These are phyloP conservation scores for Straminergon stramineum DNA, from an alignment of 225 moss, liverwort and hornwort genomes.

Conservation along the genomic window DNA sequence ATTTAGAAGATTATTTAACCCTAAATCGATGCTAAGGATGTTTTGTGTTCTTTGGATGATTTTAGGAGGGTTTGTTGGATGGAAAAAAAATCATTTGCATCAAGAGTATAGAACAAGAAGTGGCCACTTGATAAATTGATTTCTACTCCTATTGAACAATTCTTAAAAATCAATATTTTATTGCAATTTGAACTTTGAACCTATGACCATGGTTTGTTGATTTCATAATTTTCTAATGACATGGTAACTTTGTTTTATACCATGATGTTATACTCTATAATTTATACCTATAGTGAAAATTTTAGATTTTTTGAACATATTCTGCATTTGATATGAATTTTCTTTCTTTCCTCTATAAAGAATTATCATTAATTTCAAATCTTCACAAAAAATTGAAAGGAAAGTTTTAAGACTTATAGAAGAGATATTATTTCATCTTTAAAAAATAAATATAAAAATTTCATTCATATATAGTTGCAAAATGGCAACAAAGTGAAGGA, in stretches of 20 bases:
- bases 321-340: not conserved
- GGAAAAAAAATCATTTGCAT: accelerated
- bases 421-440: too few species aligned
- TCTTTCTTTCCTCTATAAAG: not conserved
- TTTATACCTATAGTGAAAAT: not conserved
- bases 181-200: not conserved
- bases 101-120: too few species aligned
- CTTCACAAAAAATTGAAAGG: not conserved
- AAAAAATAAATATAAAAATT: not conserved
- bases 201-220: not conserved
- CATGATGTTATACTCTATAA: not conserved
- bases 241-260: not conserved
- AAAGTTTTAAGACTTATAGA: not conserved
- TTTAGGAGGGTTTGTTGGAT: not conserved
- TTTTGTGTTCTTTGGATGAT: not conserved
- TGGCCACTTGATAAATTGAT: accelerated
- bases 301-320: not conserved
- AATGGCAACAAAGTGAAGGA: not conserved
- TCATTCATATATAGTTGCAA: not conserved
- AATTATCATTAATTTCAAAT: not conserved
- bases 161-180: not conserved
- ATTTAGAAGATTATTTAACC: not conserved
- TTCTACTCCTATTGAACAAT: not conserved
- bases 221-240: not conserved
- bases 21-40: accelerated